These are phyloP conservation scores for Medakamo hakoo DNA, from an alignment of 139 green algal genomes.

Conservation along the genomic window DNA sequence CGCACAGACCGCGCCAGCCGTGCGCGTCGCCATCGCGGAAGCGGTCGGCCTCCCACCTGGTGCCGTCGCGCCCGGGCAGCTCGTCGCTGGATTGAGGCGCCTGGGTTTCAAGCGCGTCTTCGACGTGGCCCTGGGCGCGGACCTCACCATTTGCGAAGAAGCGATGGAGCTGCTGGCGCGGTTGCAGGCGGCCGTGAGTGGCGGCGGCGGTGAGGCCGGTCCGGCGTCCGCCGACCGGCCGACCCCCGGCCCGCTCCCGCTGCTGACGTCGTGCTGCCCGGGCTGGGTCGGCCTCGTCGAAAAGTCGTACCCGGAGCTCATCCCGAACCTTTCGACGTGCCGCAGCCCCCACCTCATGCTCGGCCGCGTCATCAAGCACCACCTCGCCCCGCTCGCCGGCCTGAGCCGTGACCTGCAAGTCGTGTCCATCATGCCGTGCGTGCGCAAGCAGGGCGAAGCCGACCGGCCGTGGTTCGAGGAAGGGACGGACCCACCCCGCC, in stretches of 20 bases:
- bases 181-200: slow-evolving; percentile 12
- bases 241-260: slow-evolving; percentile 37
- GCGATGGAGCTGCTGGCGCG: slow-evolving; percentile 39
- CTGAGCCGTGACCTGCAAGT: slow-evolving; percentile 19
- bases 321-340: slow-evolving; percentile 45
- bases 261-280: slow-evolving; percentile 63
- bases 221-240: background rate
- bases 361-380: slow-evolving; percentile 42
- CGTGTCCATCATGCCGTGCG: slow-evolving; percentile 48
- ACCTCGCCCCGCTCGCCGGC: slow-evolving; percentile 24
- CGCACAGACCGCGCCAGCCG: slow-evolving; percentile 35
- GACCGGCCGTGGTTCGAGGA: slow-evolving; percentile 29
- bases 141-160: slow-evolving; percentile 67
- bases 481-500: slow-evolving; percentile 1
- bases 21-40: slow-evolving; percentile 42
- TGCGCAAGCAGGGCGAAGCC: slow-evolving; percentile 45
- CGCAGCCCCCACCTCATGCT: slow-evolving; percentile 58
- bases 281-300: slow-evolving; percentile 36
- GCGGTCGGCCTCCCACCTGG: slow-evolving; percentile 31
- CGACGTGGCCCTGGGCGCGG: slow-evolving; percentile 28
- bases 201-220: background rate
- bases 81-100: slow-evolving; percentile 31
- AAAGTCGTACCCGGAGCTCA: slow-evolving; percentile 47
- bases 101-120: slow-evolving; percentile 60
- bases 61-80: slow-evolving; percentile 19